These are phyloP conservation scores for Fraxinus angustifolia DNA, from an alignment of 305 asterid species.

Conservation along the genomic window DNA sequence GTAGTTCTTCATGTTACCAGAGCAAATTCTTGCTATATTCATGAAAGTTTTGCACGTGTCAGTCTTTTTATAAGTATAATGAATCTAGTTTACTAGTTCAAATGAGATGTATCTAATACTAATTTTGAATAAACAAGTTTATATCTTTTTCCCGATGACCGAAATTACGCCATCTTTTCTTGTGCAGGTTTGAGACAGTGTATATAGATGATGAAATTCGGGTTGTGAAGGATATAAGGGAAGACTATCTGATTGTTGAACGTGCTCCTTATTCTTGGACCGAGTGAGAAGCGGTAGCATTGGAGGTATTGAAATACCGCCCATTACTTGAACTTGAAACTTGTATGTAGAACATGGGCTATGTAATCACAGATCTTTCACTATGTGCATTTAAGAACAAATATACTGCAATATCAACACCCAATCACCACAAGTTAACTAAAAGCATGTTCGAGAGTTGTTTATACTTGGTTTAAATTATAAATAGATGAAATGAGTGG, in stretches of 20 bases:
- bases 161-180: constrained; percentile 2
- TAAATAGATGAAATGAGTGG: too few relatives aligned
- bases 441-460: background rate
- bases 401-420: background rate
- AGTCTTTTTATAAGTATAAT: background rate
- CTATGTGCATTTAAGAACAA: background rate
- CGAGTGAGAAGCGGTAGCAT: constrained; percentile 40
- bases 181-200: constrained; percentile 65
- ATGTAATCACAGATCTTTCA: background rate
- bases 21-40: background rate
- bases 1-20: background rate
- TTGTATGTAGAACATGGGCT: background rate
- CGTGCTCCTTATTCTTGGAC: constrained; percentile 90
- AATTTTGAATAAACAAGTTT: background rate
- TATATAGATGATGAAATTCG: constrained; percentile 85
- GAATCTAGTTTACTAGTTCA: background rate
- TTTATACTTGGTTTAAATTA: too few relatives aligned
- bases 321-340: background rate
- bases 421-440: background rate
- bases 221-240: constrained; percentile 82
- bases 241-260: constrained; percentile 73
- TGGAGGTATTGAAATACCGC: background rate
- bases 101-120: background rate
- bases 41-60: background rate
- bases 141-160: background rate